Evolutionary conservation across 257 asterid species (phyloP).

Genomic region (Nicotiana sylvestris): DNA sequence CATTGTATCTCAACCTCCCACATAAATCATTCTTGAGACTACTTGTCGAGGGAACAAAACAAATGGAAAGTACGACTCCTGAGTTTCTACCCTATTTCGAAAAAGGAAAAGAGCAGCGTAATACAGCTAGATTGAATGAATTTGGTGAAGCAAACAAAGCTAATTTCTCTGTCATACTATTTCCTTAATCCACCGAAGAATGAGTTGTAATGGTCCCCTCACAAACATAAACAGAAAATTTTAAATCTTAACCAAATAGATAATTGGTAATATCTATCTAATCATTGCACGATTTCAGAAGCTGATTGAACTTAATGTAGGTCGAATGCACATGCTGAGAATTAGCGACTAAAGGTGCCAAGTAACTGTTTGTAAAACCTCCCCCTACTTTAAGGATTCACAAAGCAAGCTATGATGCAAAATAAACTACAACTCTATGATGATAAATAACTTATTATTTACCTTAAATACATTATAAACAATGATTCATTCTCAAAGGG

Average conservation of each 20-base stretch:
- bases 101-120: neutral
- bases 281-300: neutral
- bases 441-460: neutral
- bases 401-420: neutral
- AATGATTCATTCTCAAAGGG: neutral
- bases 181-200: neutral
- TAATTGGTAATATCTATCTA: neutral
- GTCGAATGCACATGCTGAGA: neutral
- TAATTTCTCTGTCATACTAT: neutral
- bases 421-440: neutral
- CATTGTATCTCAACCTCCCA: neutral
- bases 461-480: neutral
- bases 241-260: neutral
- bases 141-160: neutral
- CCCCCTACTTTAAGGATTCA: neutral
- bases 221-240: neutral
- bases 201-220: neutral
- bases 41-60: neutral
- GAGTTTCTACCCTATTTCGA: neutral
- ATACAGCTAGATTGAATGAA: neutral
- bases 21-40: neutral
- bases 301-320: neutral
- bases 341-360: neutral
- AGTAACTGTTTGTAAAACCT: neutral
- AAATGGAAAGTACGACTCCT: neutral